A percentile compares a stretch with the other conserved stretches of the same genome.
phyloP scores from a whole-genome alignment of 192 early-diverging fungal species.

The Gaertneriomyces semiglobifer region DNA sequence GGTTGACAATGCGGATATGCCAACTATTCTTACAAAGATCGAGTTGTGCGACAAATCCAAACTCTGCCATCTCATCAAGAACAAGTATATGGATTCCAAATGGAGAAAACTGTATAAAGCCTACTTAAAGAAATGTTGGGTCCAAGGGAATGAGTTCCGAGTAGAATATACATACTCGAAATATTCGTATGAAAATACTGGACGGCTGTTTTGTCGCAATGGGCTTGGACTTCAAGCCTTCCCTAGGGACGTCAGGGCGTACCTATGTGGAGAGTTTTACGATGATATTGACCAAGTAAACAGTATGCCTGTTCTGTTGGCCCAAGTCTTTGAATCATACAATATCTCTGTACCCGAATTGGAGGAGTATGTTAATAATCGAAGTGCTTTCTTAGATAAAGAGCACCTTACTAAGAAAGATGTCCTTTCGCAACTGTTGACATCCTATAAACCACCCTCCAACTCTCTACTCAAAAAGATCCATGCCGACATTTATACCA shows the following conservation, averaged over 20 bases:
- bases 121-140: neutral
- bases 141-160: neutral
- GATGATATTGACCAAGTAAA: slow-evolving; percentile 15
- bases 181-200: slow-evolving; percentile 11
- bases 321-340: neutral
- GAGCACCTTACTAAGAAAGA: slow-evolving; percentile 4
- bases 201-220: slow-evolving; percentile 6
- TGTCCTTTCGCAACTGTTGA: neutral
- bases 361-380: slow-evolving; percentile 10
- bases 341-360: neutral
- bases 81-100: neutral
- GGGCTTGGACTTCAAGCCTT: slow-evolving; percentile 13
- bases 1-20: slow-evolving; percentile 6
- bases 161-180: slow-evolving; percentile 12
- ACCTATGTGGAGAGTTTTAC: slow-evolving; percentile 11
- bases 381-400: neutral
- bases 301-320: slow-evolving; percentile 6
- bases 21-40: neutral
- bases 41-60: slow-evolving; percentile 7
- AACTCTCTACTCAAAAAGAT: neutral
- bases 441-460: neutral
- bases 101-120: neutral
- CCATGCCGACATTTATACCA: slow-evolving; percentile 5
- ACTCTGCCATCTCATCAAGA: neutral
- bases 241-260: slow-evolving; percentile 14